Conservation (phyloP, 805 yeast genomes). For the Cyberlindnera mycetangii region DNA sequence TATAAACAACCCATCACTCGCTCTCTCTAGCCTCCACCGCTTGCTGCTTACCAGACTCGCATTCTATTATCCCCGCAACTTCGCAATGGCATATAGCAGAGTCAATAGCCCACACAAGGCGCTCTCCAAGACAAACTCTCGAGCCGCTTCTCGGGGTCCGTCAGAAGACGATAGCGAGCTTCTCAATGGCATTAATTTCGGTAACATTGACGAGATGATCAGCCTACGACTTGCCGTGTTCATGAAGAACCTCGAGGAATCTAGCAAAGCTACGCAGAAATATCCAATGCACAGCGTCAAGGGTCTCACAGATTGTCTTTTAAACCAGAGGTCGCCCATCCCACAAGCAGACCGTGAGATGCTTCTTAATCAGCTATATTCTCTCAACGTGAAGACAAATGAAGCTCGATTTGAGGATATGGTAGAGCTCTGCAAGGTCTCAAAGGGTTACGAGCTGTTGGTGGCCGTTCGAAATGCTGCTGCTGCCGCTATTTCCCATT, state of each 20-base stretch:
- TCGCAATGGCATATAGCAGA: slow-evolving; percentile 6
- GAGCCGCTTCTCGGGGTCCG: slow-evolving; percentile 16
- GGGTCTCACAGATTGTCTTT: slow-evolving; percentile 21
- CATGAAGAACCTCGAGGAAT: slow-evolving; percentile 11
- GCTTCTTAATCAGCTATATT: slow-evolving; percentile 25
- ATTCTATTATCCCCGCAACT: not conserved
- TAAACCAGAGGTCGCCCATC: slow-evolving; percentile 22
- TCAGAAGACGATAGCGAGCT: slow-evolving; percentile 20
- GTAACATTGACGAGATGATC: slow-evolving; percentile 27
- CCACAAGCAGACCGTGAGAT: slow-evolving; percentile 25
- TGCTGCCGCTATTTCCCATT: slow-evolving; percentile 23
- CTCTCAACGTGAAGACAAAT: slow-evolving; percentile 21
- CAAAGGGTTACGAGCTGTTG: slow-evolving; percentile 18
- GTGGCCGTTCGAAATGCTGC: slow-evolving; percentile 24
- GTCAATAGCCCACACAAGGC: slow-evolving; percentile 12
- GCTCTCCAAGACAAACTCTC: slow-evolving; percentile 8
- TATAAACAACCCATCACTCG: too few species aligned
- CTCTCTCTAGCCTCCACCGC: too few species aligned
- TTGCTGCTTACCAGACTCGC: not conserved
- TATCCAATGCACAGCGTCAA: slow-evolving; percentile 24
- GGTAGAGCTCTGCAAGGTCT: slow-evolving; percentile 17
- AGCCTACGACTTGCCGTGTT: slow-evolving; percentile 23
- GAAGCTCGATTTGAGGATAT: slow-evolving; percentile 19
- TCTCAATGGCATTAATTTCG: slow-evolving; percentile 24
- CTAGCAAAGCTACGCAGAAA: slow-evolving; percentile 17